Conservation (phyloP, 805 yeast genomes). For the Metschnikowia orientalis region DNA sequence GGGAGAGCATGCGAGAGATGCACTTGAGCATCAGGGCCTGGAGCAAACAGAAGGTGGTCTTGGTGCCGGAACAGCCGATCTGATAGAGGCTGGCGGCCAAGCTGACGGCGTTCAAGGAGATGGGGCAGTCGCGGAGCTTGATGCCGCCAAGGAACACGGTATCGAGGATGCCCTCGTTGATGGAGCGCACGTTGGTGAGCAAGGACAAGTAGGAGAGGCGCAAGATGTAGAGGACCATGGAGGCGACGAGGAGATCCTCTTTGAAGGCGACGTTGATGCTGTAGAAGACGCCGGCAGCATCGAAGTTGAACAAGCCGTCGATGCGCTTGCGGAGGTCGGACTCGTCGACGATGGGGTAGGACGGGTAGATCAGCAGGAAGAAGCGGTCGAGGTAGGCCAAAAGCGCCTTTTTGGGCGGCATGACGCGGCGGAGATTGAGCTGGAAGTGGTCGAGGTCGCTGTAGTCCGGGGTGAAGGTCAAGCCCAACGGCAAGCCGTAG, state of each 20-base stretch:
- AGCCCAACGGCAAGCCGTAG: constrained; percentile 15
- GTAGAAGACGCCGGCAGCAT: constrained; percentile 4
- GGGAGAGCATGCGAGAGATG: constrained; percentile 12
- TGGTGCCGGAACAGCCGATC: constrained; percentile 9
- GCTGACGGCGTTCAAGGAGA: constrained; percentile 14
- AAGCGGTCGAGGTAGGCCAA: constrained; percentile 13
- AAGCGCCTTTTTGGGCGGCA: constrained; percentile 12
- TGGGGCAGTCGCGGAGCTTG: constrained; percentile 12
- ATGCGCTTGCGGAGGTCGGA: constrained; percentile 8
- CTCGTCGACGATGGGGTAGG: constrained; percentile 17
- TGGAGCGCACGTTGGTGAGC: constrained; percentile 13
- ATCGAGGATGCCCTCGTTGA: constrained; percentile 10
- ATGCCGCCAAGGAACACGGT: constrained; percentile 7
- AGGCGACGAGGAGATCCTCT: constrained; percentile 14
- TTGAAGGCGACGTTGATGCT: constrained; percentile 10
- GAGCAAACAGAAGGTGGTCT: constrained; percentile 13
- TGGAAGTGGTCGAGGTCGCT: constrained; percentile 9
- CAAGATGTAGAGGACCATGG: constrained; percentile 16
- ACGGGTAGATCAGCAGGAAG: constrained; percentile 16
- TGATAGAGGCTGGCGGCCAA: constrained; percentile 16
- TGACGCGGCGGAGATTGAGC: constrained; percentile 8
- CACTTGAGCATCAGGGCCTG: constrained; percentile 19
- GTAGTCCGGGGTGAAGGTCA: constrained; percentile 6
- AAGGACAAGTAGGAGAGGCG: constrained; percentile 17
- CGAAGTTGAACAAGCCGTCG: constrained; percentile 7